Base-by-base conservation (phyloP, 257 asterid species). In the Salvia hispanica region DNA sequence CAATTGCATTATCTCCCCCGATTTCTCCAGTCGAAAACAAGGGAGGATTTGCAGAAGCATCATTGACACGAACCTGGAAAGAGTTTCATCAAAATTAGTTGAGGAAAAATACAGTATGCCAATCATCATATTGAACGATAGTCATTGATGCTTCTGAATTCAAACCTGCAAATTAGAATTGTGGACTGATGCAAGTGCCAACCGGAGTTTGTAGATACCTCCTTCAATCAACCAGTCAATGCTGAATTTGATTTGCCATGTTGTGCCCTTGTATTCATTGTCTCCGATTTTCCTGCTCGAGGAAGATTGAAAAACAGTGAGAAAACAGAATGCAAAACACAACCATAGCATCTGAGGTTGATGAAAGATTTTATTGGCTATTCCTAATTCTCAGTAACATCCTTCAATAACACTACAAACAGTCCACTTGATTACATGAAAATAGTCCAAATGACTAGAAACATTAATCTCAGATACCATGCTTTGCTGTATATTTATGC, bases 131-230 rank as follows among this genome's bases (percentile, higher is more conserved):
- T 1, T 21, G 2, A 9, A 10, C 4, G 56, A n/a, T 9, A 46
- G 50, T 7, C 8, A 15, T n/a, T 15, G 34, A 40, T 46, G 68
- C 44, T 58, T 50, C 31, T 48, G 58, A 68, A 62, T 21, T 4
- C n/a, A 63, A 50, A 87, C 96, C 89, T 90, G 88, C 59, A 86
- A 67, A 6, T 84, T 72, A 12, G 96, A 78, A 36, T 65, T 58
- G 42, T 80, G 83, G 10, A 76, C 87, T 10, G 95, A 89, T 56
- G 96, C 96, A 67, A 89, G 87, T 12, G 96, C 96, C 55, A 89
- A 31, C n/a, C 87, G 81, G 69, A 89, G 52, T 63, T 52, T 83
- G 78, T 84, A 89, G 71, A 46, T 74, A 60, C 80, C 82, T 11
- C 53, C 68, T 54, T 28, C 55, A 46, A 73, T 67, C 15, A 82